These are phyloP conservation scores for Oryza rufipogon DNA, from an alignment of 176 grass and related monocot species.

Conservation along the genomic window DNA sequence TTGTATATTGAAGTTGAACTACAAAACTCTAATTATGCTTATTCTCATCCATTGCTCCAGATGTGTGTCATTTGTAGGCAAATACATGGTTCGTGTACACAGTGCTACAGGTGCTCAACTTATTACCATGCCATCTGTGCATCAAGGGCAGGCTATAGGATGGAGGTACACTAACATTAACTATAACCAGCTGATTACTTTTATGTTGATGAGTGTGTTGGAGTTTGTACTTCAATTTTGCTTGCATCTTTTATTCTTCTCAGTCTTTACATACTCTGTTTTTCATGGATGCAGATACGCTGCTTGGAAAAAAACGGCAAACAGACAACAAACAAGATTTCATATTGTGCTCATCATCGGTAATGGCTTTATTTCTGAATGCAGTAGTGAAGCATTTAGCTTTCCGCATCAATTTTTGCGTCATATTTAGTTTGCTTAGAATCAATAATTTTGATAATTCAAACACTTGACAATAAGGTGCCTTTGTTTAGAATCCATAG, in stretches of 20 bases:
- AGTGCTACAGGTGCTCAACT: constrained; percentile 95
- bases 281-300: constrained; percentile 64
- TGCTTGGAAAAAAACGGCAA: constrained; percentile 91
- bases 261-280: constrained; percentile 28
- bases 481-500: constrained; percentile 18
- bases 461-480: constrained; percentile 1
- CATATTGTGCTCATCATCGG: constrained; percentile 90
- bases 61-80: constrained; percentile 96
- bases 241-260: constrained; percentile 4
- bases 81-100: constrained; percentile 98
- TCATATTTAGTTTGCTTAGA: constrained; percentile 9
- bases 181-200: constrained; percentile 10
- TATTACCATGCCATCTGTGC: constrained; percentile 99
- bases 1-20: constrained; percentile 18
- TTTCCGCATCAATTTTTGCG: background rate
- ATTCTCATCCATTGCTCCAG: constrained; percentile 55
- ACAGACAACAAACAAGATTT: constrained; percentile 84
- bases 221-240: constrained; percentile 15
- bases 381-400: background rate
- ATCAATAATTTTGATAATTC: constrained; percentile 6
- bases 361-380: constrained; percentile 46
- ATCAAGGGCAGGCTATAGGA: constrained; percentile 90
- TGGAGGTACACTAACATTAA: constrained; percentile 80
- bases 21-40: constrained; percentile 31
- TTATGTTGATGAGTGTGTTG: constrained; percentile 8